These are phyloP conservation scores for Triticum timopheevii DNA, from an alignment of 176 grass and related monocot genomes.

Conservation along the genomic window DNA sequence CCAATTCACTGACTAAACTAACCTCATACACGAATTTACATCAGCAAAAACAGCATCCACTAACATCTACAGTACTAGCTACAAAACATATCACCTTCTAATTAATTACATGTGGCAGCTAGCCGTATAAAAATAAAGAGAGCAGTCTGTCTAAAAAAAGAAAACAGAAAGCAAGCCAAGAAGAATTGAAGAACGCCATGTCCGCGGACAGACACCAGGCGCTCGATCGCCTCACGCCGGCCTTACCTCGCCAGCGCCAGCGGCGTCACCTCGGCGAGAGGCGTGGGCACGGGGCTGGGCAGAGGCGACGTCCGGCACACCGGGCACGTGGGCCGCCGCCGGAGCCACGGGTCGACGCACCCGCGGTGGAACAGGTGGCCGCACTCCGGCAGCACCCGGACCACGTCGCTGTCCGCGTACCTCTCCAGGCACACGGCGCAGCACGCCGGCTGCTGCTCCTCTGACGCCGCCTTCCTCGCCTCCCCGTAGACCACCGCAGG, in stretches of 20 bases:
- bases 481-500: constrained; percentile 50
- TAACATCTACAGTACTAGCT: too few species aligned
- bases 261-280: not conserved
- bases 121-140: too few species aligned
- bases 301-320: not conserved
- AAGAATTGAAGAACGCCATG: not conserved
- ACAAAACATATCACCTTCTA: too few species aligned
- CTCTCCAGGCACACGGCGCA: constrained; percentile 6
- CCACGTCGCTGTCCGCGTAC: constrained; percentile 1
- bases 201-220: not conserved
- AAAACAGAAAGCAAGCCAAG: not conserved
- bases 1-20: too few species aligned
- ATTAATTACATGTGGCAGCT: too few species aligned
- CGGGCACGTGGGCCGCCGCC: constrained; percentile 1
- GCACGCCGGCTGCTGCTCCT: not conserved
- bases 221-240: not conserved
- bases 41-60: too few species aligned
- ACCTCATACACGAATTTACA: too few species aligned
- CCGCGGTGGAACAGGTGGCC: not conserved
- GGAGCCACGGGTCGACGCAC: not conserved
- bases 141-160: too few species aligned
- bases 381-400: not conserved
- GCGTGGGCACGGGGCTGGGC: constrained; percentile 3
- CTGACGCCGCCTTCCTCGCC: constrained; percentile 14
- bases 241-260: not conserved